Evolutionary conservation across 148 eudicot genomes (phyloP).

Genomic region (Selenicereus undatus): DNA sequence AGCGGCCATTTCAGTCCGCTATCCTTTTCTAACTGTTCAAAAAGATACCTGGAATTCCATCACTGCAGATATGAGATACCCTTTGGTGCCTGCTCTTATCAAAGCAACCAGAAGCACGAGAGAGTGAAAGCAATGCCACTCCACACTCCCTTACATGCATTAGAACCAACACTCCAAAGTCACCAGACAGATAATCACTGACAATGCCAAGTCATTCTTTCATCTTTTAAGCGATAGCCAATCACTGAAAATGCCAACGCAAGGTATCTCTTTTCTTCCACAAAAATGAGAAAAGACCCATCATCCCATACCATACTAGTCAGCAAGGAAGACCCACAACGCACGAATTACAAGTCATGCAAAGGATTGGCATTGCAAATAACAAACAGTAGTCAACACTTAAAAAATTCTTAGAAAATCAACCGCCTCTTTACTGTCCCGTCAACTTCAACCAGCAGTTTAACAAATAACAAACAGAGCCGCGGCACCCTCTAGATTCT

Average conservation of each 20-base stretch:
- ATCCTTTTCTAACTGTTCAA: not conserved
- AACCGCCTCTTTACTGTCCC: not conserved
- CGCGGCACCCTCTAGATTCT: conserved; percentile 12
- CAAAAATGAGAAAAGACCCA: not conserved
- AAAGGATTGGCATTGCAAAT: not conserved
- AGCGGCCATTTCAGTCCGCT: not conserved
- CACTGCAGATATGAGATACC: not conserved
- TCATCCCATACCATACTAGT: not conserved
- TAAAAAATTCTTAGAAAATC: conserved; percentile 1
- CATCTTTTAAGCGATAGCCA: not conserved
- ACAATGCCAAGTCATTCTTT: not conserved
- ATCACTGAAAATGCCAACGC: not conserved
- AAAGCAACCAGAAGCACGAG: not conserved
- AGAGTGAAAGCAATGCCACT: not conserved
- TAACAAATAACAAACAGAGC: conserved; percentile 7
- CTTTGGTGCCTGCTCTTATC: not conserved
- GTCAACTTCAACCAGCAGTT: conserved; percentile 23
- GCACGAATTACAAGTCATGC: not conserved
- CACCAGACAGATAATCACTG: not conserved
- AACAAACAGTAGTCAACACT: conserved; percentile 14
- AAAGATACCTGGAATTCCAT: not conserved
- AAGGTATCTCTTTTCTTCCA: not conserved
- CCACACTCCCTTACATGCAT: not conserved
- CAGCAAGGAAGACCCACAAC: conserved; percentile 3
- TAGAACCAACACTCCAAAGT: not conserved